A percentile compares a stretch with the other conserved stretches of the same genome.
phyloP scores from a whole-genome alignment of 805 yeast species.

The Kuraishia capsulata region DNA sequence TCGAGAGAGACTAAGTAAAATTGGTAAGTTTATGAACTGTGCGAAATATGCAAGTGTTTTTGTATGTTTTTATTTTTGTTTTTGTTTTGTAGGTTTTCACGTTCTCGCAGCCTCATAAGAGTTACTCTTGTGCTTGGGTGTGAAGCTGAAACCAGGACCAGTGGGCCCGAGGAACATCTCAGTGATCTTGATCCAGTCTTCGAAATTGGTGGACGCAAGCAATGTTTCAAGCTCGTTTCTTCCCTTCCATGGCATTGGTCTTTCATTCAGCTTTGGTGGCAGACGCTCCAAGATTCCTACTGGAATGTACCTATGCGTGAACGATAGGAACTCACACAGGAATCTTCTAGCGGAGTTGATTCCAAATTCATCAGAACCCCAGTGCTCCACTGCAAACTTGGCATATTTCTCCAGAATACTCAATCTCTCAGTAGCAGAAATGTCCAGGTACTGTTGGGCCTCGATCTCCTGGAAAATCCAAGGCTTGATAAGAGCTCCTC shows the following conservation, averaged over 20 bases:
- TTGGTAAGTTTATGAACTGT: neutral
- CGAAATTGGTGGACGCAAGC: slow-evolving; percentile 74
- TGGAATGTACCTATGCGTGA: slow-evolving; percentile 91
- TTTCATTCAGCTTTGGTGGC: slow-evolving; percentile 84
- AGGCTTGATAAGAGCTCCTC: slow-evolving; percentile 97
- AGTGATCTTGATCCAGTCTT: slow-evolving; percentile 92
- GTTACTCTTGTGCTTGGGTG: slow-evolving; percentile 94
- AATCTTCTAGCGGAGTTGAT: slow-evolving; percentile 80
- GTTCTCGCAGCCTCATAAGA: slow-evolving; percentile 34
- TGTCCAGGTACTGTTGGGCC: slow-evolving; percentile 81
- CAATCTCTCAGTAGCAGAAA: slow-evolving; percentile 81
- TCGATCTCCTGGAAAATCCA: slow-evolving; percentile 98
- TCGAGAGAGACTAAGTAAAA: neutral
- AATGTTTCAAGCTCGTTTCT: slow-evolving; percentile 88
- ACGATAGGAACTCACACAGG: slow-evolving; percentile 89
- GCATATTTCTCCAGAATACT: slow-evolving; percentile 65
- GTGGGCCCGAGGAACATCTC: slow-evolving; percentile 94
- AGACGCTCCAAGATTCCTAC: slow-evolving; percentile 82
- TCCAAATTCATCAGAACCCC: slow-evolving; percentile 98
- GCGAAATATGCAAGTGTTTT: neutral
- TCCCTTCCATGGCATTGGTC: slow-evolving; percentile 92
- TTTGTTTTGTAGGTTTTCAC: neutral
- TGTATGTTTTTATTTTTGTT: neutral
- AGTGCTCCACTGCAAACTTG: slow-evolving; percentile 80
- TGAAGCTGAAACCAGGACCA: slow-evolving; percentile 62